Conservation (phyloP, 1,139 yeast species). For the Groenewaldozyma auringiensis region DNA sequence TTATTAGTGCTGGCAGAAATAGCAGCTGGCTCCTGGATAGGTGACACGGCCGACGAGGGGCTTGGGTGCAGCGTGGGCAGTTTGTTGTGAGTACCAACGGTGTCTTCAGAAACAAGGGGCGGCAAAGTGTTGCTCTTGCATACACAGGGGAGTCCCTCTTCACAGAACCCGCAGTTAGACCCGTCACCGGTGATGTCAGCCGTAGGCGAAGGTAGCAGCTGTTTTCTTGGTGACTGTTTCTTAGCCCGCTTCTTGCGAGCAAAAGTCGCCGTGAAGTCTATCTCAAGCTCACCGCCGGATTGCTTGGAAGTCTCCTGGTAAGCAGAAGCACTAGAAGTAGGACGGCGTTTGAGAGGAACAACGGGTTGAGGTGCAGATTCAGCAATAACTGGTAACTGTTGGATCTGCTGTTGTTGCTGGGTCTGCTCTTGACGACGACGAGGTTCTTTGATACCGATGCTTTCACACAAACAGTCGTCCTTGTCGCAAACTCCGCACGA, state of each 20-base stretch:
- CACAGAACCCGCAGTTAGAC: constrained; percentile 77
- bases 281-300: constrained; percentile 23
- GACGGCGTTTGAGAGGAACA: constrained; percentile 3
- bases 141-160: constrained; percentile 87
- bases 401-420: constrained; percentile 4
- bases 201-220: too few species aligned
- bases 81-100: constrained; percentile 7
- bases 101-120: constrained; percentile 18
- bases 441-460: constrained; percentile 39
- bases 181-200: constrained; percentile 7
- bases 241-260: constrained; percentile 14
- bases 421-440: background rate
- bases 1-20: constrained; percentile 2
- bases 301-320: background rate
- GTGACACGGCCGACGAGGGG: constrained; percentile 27
- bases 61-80: constrained; percentile 63
- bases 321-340: constrained; percentile 2
- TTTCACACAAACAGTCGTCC: constrained; percentile 64
- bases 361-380: constrained; percentile 5
- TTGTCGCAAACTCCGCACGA: constrained; percentile 63
- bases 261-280: constrained; percentile 27
- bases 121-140: constrained; percentile 39
- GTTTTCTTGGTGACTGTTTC: background rate
- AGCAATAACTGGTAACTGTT: constrained; percentile 1
- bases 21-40: constrained; percentile 27